Evolutionary conservation across 106 monocot genomes (phyloP), one percentile per base, ranked within the genome.

Genomic region (Allium sativum): DNA sequence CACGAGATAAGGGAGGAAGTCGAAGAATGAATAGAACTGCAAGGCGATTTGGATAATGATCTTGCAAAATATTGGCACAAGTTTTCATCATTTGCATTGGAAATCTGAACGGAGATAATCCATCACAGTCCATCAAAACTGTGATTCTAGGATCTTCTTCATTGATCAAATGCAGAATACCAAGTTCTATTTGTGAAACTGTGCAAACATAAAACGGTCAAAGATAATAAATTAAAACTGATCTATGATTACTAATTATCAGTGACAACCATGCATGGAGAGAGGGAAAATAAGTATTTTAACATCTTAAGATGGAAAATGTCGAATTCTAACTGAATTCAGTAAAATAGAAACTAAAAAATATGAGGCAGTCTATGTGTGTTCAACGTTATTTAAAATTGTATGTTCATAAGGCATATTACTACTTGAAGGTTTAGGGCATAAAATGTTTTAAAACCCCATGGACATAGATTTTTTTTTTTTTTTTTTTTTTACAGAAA

Each of bases 141-240:
- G 82, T 78, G 21, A 98, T 72, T 62, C 66, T 69, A 41, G 82
- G 82, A 69, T 98, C 88, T 21, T 84, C 75, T 80, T 69, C 67
- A 53, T 87, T 78, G 59, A 76, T 66, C 84, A 98, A 70, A 73
- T 73, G 62, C 67, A 78, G 45, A 18, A 91, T 66, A 44, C 91
- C 91, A 68, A 80, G 76, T 57, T 98, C 91, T 12, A 98, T 69
- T 65, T 98, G 96, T 58, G 96, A 98, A 31, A 98, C 96, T 96
- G 82, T 65, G 77, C 9, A 21, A 66, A 63, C 17, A 45, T 14
- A 9, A 61, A 18, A 48, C 22, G 3, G 52, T 65, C 52, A 47
- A 53, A 31, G 16, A 61, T 18, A 61, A 61, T 43, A 11, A 61
- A 42, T 16, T 31, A 44, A 61, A 18, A 50, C 15, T 50, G 7